Conservation (phyloP, 176 grass and related monocot species). For the Luzula sylvatica region DNA sequence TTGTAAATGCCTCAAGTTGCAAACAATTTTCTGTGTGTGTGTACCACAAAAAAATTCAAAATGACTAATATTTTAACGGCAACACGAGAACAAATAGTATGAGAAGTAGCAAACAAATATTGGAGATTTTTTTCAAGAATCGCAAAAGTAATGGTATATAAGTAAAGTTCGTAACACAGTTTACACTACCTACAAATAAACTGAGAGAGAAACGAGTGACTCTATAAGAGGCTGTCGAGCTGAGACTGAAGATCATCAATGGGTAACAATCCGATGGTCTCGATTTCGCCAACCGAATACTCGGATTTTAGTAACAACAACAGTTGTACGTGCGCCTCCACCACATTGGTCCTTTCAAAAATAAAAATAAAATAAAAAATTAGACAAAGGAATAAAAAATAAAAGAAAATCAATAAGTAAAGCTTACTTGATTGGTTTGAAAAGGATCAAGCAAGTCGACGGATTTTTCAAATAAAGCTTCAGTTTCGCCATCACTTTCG, state of each 20-base stretch:
- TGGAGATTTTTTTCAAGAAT: no score
- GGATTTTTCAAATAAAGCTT: constrained; percentile 95
- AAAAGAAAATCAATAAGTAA: background rate
- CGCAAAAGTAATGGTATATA: no score
- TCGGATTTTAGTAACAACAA: constrained; percentile 72
- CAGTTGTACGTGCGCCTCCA: constrained; percentile 86
- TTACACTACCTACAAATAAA: no score
- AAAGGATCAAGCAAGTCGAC: constrained; percentile 87
- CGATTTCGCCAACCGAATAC: constrained; percentile 67
- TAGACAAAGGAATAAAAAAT: background rate
- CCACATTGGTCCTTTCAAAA: constrained; percentile 61
- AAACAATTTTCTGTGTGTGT: no score
- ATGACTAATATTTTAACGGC: no score
- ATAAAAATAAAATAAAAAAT: background rate
- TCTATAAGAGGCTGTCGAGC: constrained; percentile 64
- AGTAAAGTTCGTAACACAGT: no score
- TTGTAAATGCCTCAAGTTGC: no score
- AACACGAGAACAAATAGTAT: no score
- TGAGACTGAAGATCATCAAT: constrained; percentile 70
- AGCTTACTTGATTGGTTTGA: constrained; percentile 94
- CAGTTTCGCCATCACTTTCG: constrained; percentile 70
- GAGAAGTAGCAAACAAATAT: no score
- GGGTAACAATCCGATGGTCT: constrained; percentile 40
- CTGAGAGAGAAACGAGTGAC: no score
- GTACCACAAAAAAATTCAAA: no score